These are phyloP conservation scores for Scedosporium minutisporum DNA, from an alignment of 2,329 filamentous ascomycete species.

Conservation along the genomic window DNA sequence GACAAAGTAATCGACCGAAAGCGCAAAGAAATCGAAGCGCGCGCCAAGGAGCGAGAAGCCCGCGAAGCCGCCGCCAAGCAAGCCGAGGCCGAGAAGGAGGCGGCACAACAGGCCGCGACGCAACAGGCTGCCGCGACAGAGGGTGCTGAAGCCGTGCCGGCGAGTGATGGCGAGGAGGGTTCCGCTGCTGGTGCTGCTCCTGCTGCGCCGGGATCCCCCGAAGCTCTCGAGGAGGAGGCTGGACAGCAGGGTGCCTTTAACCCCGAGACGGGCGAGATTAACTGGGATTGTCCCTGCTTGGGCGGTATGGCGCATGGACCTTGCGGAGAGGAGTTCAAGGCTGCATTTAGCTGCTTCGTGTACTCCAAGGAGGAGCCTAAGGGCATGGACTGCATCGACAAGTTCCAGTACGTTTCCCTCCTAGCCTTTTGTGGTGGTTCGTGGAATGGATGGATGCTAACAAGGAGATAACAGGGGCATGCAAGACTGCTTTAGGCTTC, in stretches of 20 bases:
- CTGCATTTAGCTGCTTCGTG: constrained; percentile 98
- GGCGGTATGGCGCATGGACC: constrained; percentile 96
- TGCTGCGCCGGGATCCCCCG: constrained; percentile 27
- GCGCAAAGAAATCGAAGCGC: constrained; percentile 35
- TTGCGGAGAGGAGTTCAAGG: constrained; percentile 90
- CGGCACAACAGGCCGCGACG: constrained; percentile 16
- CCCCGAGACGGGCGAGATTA: constrained; percentile 97
- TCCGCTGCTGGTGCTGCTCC: constrained; percentile 12
- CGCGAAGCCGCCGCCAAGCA: constrained; percentile 4
- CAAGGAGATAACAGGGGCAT: constrained; percentile 55
- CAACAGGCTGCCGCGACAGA: constrained; percentile 7
- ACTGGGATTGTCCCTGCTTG: constrained; percentile 97
- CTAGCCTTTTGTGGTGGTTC: constrained; percentile 1
- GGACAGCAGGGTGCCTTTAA: constrained; percentile 89
- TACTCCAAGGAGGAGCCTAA: constrained; percentile 90
- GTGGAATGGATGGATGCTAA: constrained; percentile 19
- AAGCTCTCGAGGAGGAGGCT: constrained; percentile 67
- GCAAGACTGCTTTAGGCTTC: constrained; percentile 91
- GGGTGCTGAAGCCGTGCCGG: constrained; percentile 14
- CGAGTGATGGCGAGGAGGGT: constrained; percentile 5
- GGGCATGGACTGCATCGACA: constrained; percentile 94
- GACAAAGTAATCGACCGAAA: constrained; percentile 59
- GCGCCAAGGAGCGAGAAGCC: constrained; percentile 17
- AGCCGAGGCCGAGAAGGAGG: constrained; percentile 16
- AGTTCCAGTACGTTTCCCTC: constrained; percentile 68